These are phyloP conservation scores for Raphanus raphanistrum DNA, from an alignment of 345 rosid species.

Conservation along the genomic window DNA sequence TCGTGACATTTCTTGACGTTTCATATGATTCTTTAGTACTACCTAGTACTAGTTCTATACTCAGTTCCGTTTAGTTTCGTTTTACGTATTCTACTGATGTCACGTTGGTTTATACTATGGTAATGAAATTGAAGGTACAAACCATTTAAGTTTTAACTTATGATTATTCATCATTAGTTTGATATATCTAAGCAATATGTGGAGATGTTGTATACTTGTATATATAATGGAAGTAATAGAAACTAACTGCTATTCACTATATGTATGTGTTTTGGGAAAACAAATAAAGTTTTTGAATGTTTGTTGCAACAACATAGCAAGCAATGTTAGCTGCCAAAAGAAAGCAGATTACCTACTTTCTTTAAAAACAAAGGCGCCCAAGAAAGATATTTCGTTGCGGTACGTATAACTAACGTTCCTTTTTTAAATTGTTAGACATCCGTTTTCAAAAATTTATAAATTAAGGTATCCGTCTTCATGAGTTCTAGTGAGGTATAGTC, in stretches of 20 bases:
- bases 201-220: not conserved
- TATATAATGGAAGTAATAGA: not conserved
- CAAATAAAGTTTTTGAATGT: not conserved
- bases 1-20: conserved; percentile 8
- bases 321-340: not conserved
- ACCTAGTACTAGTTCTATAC: not conserved
- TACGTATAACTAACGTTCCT: not conserved
- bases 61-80: not conserved
- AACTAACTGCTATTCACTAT: conserved; percentile 1
- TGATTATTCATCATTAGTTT: not conserved
- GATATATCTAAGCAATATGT: not conserved
- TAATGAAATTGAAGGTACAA: not conserved
- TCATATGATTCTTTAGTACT: not conserved
- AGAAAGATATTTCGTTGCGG: not conserved
- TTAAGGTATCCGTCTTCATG: not conserved
- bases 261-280: not conserved
- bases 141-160: not conserved
- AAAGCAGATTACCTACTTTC: not conserved
- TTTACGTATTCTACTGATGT: not conserved
- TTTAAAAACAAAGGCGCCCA: not conserved
- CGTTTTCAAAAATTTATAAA: not conserved
- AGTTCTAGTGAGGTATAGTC: not conserved
- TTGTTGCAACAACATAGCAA: conserved; percentile 5
- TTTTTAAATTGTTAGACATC: not conserved
- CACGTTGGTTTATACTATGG: not conserved